Conservation (phyloP, 2,329 filamentous ascomycete species). For the Sphaerulina musiva region DNA sequence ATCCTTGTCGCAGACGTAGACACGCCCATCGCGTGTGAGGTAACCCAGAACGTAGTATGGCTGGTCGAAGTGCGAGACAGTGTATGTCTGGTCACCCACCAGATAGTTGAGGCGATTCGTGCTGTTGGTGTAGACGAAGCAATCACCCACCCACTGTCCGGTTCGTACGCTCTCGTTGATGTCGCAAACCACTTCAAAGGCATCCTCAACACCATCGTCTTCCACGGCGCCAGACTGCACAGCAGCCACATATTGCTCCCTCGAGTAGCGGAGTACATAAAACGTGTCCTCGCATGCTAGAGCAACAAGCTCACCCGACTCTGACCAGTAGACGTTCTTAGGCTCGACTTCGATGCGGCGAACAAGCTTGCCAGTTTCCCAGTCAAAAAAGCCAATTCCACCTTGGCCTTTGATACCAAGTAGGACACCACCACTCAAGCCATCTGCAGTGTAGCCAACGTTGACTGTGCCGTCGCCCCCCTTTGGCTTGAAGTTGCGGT, state of each 20-base stretch:
- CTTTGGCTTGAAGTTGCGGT: conserved; percentile 96
- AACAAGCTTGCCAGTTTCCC: conserved; percentile 81
- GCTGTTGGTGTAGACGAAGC: conserved; percentile 97
- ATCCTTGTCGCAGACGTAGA: conserved; percentile 95
- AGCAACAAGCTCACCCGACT: conserved; percentile 85
- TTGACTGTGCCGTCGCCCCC: conserved; percentile 65
- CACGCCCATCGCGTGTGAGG: conserved; percentile 86
- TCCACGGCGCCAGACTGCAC: conserved; percentile 77
- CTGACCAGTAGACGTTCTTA: conserved; percentile 83
- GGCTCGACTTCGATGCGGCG: conserved; percentile 80
- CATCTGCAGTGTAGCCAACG: conserved; percentile 91
- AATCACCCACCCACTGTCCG: conserved; percentile 96
- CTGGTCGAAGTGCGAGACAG: conserved; percentile 92
- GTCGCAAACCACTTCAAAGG: conserved; percentile 93
- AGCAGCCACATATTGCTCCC: conserved; percentile 80
- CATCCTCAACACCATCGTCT: conserved; percentile 85
- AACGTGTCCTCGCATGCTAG: conserved; percentile 92
- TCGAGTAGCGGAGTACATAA: conserved; percentile 86
- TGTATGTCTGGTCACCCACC: conserved; percentile 96
- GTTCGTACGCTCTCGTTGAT: conserved; percentile 90
- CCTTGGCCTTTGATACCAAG: conserved; percentile 93
- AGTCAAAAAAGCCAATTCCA: conserved; percentile 93
- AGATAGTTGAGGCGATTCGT: conserved; percentile 97
- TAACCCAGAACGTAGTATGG: conserved; percentile 94
- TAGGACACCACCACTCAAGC: conserved; percentile 78